These are phyloP conservation scores for Cryphonectria radicalis DNA, from an alignment of 2,329 filamentous ascomycete species.

Conservation along the genomic window DNA sequence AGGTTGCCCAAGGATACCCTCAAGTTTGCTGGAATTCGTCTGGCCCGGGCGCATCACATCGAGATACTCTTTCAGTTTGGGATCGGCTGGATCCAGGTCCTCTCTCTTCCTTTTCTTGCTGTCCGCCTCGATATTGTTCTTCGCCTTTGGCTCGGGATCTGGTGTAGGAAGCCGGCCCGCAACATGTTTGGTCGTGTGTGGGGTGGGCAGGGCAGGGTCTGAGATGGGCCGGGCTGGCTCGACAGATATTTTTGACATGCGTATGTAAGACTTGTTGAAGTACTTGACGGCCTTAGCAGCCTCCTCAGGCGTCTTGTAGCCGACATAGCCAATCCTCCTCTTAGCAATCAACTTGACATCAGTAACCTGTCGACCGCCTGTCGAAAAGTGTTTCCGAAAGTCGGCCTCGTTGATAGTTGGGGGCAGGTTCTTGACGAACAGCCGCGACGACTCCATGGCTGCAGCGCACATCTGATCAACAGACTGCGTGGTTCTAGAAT, in stretches of 20 bases:
- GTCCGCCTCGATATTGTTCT: slow-evolving; percentile 39
- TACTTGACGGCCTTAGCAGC: slow-evolving; percentile 86
- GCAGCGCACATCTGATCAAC: slow-evolving; percentile 26
- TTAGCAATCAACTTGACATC: slow-evolving; percentile 91
- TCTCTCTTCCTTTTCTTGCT: slow-evolving; percentile 72
- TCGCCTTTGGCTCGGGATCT: slow-evolving; percentile 26
- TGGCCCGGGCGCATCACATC: slow-evolving; percentile 76
- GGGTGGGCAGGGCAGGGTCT: slow-evolving; percentile 46
- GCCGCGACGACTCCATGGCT: slow-evolving; percentile 63
- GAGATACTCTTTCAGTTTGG: slow-evolving; percentile 85
- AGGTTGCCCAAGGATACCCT: slow-evolving; percentile 45
- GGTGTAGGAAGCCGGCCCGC: slow-evolving; percentile 25
- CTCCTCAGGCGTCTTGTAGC: slow-evolving; percentile 82
- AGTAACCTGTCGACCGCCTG: slow-evolving; percentile 73
- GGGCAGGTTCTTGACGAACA: slow-evolving; percentile 83
- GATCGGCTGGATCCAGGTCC: slow-evolving; percentile 64
- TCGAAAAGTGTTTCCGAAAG: slow-evolving; percentile 86
- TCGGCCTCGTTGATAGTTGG: slow-evolving; percentile 83
- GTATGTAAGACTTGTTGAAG: slow-evolving; percentile 94
- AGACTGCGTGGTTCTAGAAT: not conserved
- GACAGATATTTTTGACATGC: slow-evolving; percentile 91
- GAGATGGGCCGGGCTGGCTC: slow-evolving; percentile 77
- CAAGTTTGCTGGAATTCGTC: slow-evolving; percentile 65
- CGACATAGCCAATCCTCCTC: slow-evolving; percentile 92
- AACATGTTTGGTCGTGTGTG: slow-evolving; percentile 27